Evolutionary conservation across 768 basidiomycete species (phyloP), one percentile per base, ranked within the genome.

Genomic region (Lentinula sp.): DNA sequence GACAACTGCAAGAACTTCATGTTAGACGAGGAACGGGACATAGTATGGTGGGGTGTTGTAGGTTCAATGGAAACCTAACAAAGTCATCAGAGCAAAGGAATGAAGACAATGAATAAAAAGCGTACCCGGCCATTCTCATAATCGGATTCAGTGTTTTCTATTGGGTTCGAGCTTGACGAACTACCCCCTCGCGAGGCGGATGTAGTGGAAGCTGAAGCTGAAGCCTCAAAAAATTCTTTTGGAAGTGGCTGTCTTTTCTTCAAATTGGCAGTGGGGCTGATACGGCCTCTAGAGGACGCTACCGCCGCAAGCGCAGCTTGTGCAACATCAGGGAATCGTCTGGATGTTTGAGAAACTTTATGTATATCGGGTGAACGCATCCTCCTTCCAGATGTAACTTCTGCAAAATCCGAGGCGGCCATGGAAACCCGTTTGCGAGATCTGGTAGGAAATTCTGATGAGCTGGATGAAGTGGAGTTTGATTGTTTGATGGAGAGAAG

Each of bases 221-320:
- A 10, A 33, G 48, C 61, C 46, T 76, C 75, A 43, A 73, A 70
- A 59, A 83, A 85, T 62, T 84, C 84, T 18, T 73, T 69, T 3
- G 84, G 84, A 50, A 85, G 67, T 0, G 82, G 80, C 37, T 83
- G 81, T 35, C 68, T 37, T 64, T 68, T 64, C 63, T 69, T 33
- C 66, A 64, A 18, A 42, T 66, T 49, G 45, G 70, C 64, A 10
- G 73, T 75, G 9, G 82, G 81, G 64, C 82, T 85, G 10, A 60
- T 35, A n/a, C 48, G 39, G 59, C 78, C 74, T 61, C 85, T 74
- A 32, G 83, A 79, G 3, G 81, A 81, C 4, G 84, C 81, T 45
- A 86, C 81, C 37, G 86, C 82, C 48, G 81, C 84, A 63, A 89
- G 69, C 50, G 87, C 86, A 58, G 84, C 80, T 32, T 79, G 77